These are phyloP conservation scores for Colletotrichum tropicicola DNA, from an alignment of 2,329 filamentous ascomycete genomes.

Conservation along the genomic window DNA sequence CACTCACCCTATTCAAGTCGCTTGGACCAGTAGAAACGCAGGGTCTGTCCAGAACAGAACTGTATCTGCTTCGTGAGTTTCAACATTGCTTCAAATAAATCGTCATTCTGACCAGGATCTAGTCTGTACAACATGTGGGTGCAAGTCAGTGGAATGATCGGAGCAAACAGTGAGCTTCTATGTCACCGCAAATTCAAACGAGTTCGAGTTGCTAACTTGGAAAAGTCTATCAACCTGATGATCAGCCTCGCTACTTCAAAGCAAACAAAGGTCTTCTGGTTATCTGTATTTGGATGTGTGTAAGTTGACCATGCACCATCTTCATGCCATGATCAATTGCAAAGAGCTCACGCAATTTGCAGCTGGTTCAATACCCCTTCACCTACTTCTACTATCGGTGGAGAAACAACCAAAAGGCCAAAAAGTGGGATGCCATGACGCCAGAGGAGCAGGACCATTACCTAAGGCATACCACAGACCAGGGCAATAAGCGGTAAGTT, in stretches of 20 bases:
- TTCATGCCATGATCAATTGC: fast-evolving
- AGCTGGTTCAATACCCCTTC: conserved; percentile 46
- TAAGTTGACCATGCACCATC: conserved; percentile 37
- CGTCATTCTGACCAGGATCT: not conserved
- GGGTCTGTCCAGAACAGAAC: conserved; percentile 67
- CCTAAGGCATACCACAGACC: conserved; percentile 51
- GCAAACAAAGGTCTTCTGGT: conserved; percentile 47
- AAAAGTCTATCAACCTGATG: conserved; percentile 45
- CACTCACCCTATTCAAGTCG: conserved; percentile 64
- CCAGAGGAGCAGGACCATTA: conserved; percentile 51
- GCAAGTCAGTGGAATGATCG: conserved; percentile 45
- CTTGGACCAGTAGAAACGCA: conserved; percentile 65
- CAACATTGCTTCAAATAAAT: not conserved
- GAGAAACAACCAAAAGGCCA: conserved; percentile 46
- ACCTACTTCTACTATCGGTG: conserved; percentile 49
- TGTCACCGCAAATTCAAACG: not conserved
- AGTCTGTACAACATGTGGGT: conserved; percentile 60
- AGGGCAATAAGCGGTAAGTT: conserved; percentile 52
- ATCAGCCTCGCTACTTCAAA: conserved; percentile 46
- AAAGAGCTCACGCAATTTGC: conserved; percentile 27
- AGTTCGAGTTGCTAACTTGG: not conserved
- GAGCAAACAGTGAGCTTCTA: conserved; percentile 40
- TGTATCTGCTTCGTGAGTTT: conserved; percentile 58
- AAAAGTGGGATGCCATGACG: conserved; percentile 48
- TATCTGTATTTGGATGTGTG: conserved; percentile 49